Evolutionary conservation across 1,139 yeast species (phyloP).

Genomic region (Kodamaea arcana): DNA sequence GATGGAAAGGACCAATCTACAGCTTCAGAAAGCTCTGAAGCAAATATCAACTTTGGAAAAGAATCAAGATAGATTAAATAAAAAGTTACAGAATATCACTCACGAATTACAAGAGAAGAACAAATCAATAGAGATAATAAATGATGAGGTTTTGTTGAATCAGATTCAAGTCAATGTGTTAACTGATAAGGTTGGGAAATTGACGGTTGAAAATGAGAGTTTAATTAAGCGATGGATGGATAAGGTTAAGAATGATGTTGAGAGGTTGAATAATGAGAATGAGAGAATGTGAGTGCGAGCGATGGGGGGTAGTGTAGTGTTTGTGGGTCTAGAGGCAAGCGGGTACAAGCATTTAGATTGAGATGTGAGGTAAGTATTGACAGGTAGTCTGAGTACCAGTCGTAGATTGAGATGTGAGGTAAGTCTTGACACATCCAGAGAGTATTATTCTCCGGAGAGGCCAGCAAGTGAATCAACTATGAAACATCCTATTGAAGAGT

Average conservation of each 20-base stretch:
- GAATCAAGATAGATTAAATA: conserved; percentile 21
- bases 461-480: no score
- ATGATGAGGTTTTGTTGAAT: conserved; percentile 66
- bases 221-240: conserved; percentile 60
- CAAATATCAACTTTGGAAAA: conserved; percentile 19
- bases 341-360: no score
- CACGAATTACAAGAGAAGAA: conserved; percentile 51
- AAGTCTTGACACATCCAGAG: no score
- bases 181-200: conserved; percentile 35
- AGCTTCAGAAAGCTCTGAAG: conserved; percentile 11
- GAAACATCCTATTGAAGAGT: no score
- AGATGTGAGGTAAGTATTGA: no score
- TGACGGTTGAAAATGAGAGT: conserved; percentile 47
- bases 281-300: conserved; percentile 10
- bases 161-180: conserved; percentile 70
- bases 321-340: no score
- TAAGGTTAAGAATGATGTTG: conserved; percentile 56
- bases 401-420: no score
- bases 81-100: conserved; percentile 30
- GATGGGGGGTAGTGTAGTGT: no score
- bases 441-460: no score
- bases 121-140: conserved; percentile 55
- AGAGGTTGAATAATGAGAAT: conserved; percentile 54
- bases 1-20: conserved; percentile 20
- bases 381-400: no score